Evolutionary conservation across 495 filamentous ascomycete species (phyloP), one percentile per base, ranked within the genome.

Genomic region (Hypoxylon intermedium): DNA sequence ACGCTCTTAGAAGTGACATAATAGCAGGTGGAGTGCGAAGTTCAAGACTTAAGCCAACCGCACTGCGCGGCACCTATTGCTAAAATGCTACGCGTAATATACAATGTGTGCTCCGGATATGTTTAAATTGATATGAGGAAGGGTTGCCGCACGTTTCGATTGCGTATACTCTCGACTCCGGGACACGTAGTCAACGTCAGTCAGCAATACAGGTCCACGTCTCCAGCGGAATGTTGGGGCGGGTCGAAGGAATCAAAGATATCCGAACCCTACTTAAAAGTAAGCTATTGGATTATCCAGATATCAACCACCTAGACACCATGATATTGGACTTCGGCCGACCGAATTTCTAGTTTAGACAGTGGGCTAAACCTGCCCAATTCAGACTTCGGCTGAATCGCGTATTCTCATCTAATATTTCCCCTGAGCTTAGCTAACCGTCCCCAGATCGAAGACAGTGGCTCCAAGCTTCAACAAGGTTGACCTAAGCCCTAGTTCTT

Each of bases 301-400:
- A 47, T 43, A 21, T 18, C 31, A 1, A 21, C 2, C 26, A 34
- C 18, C 15, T 20, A 23, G 45, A 56, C 23, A 20, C 43, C 16
- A 36, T 13, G 20, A 47, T 21, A 19, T 51, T 33, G 24, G 23
- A 19, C n/a, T n/a, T n/a, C n/a, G n/a, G 45, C 2, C 13, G 9
- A 51, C 12, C 13, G 12, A n/a, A 36, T 41, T 40, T 45, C 23
- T 40, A n/a, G 38, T 15, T 3, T 40, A 37, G 33, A 16, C 34
- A 24, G 19, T 30, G 33, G 43, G 6, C 33, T 15, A 36, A 19
- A 49, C 9, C 9, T 47, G 33, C 23, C 36, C 43, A 16, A 15
- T 37, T 49, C 34, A 41, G 44, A 31, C 2, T 49, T 40, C 5
- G 21, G 28, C 49, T 30, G 38, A 61, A 50, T 50, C 44, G 50